These are phyloP conservation scores for Lophiostoma macrostomum DNA, from an alignment of 495 filamentous ascomycete genomes.

Conservation along the genomic window DNA sequence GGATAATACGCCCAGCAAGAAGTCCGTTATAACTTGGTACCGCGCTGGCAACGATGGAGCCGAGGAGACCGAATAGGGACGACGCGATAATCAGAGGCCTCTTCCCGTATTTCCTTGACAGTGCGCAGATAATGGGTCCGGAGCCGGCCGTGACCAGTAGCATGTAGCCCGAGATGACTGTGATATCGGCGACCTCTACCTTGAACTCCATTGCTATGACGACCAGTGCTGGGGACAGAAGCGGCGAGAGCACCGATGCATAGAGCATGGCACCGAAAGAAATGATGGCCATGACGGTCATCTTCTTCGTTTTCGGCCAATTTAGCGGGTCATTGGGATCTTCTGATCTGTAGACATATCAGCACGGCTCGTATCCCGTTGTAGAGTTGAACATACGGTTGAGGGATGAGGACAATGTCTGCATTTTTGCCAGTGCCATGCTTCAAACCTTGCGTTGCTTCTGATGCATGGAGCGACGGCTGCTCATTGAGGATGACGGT, in stretches of 20 bases:
- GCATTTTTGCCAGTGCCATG: conserved; percentile 28
- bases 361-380: background rate
- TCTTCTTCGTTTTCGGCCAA: conserved; percentile 24
- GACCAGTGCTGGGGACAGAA: conserved; percentile 23
- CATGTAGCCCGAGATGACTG: conserved; percentile 27
- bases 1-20: conserved; percentile 24
- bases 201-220: conserved; percentile 27
- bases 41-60: conserved; percentile 23
- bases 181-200: conserved; percentile 21
- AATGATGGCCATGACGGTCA: conserved; percentile 17
- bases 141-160: conserved; percentile 24
- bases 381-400: conserved; percentile 12
- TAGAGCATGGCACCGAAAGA: conserved; percentile 14
- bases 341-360: conserved; percentile 17
- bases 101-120: conserved; percentile 30
- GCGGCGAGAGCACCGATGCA: conserved; percentile 21
- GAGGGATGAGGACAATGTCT: conserved; percentile 29
- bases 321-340: conserved; percentile 33
- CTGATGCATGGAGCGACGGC: background rate
- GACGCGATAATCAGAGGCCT: conserved; percentile 17
- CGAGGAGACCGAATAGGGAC: conserved; percentile 21
- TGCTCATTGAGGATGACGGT: conserved; percentile 24
- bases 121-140: conserved; percentile 24
- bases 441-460: conserved; percentile 19
- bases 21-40: conserved; percentile 23